Percentiles rank a stretch among this genome's conserved stretches.
These are phyloP conservation scores for Wickerhamiella lipophila DNA, from an alignment of 805 yeast genomes.

Conservation along the genomic window DNA sequence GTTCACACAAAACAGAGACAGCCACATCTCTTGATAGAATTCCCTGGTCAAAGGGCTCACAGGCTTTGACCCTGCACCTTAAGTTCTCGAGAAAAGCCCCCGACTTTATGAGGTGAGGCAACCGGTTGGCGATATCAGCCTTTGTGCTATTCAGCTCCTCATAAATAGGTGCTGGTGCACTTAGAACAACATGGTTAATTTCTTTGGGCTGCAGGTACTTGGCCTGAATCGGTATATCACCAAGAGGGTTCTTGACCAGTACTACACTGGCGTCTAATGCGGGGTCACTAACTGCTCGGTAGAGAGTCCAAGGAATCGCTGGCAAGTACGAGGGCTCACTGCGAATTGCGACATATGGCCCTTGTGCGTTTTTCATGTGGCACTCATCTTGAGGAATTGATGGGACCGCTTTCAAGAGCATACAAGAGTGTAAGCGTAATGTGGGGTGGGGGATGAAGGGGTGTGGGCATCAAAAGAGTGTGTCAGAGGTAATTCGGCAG, in stretches of 20 bases:
- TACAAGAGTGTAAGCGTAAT: not conserved
- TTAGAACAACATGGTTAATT: slow-evolving; percentile 33
- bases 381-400: slow-evolving; percentile 6
- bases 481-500: no score
- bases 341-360: slow-evolving; percentile 1
- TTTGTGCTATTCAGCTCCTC: slow-evolving; percentile 29
- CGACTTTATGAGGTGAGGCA: slow-evolving; percentile 32
- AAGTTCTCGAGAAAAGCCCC: slow-evolving; percentile 35
- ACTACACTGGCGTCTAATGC: not conserved
- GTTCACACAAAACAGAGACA: slow-evolving; percentile 38
- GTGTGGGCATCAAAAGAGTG: no score
- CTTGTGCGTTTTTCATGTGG: not conserved
- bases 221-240: not conserved
- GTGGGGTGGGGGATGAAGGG: not conserved
- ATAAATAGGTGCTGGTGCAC: slow-evolving; percentile 39
- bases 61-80: slow-evolving; percentile 41
- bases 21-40: slow-evolving; percentile 34
- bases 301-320: slow-evolving; percentile 12
- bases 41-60: slow-evolving; percentile 72
- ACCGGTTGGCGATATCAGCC: slow-evolving; percentile 25
- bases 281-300: slow-evolving; percentile 2
- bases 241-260: not conserved
- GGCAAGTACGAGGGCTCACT: slow-evolving; percentile 8
- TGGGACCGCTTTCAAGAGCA: slow-evolving; percentile 7
- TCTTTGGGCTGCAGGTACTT: slow-evolving; percentile 13